Base-by-base conservation (phyloP, 441 rosid species). In the Gossypium laxum region DNA sequence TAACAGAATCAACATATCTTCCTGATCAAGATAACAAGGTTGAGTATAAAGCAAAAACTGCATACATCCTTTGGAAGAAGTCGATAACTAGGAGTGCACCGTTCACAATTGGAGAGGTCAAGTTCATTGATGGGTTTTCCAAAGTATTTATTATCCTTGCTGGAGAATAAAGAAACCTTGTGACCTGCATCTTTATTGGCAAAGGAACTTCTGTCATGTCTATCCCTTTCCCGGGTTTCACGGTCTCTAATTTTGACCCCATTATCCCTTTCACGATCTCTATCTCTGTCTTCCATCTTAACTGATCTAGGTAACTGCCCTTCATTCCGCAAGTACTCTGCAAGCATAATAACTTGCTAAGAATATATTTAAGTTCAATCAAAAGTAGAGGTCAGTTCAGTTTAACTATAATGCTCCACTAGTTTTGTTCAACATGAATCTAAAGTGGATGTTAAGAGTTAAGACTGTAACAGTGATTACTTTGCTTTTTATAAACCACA, bases 11-110 rank as follows among this genome's bases (percentile, higher is more conserved):
- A 57, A 54, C 19, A 50, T 18, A 52, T 38, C 70, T 0, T 22
- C 19, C 38, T 60, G 28, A 70, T 28, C 28, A 51, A 12, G 69
- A 63, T 56, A 4, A 69, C 43, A 64, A 62, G 4, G 54, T 21
- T 56, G 73, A 62, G 71, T 28, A 43, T 21, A 28, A 73, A 64
- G 34, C 5, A 21, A 69, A 67, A 69, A 64, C 55, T 67, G 57
- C 93, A 57, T 82, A 95, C 99, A 83, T 86, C 84, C 82, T 88
- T 84, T 64, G 99, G 99, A 64, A 95, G 92, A 75, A 90, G 89
- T 47, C 99, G 92, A 81, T 95, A 95, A 75, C 99, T 95, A 74
- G 99, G 98, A 72, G 96, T 91, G 85, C 99, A 92, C 24, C 88
- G 86, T 81, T 92, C 97, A 82, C 98, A 95, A 80, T 91, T 88